Base-by-base conservation (phyloP, 2,329 filamentous ascomycete genomes). In the Domatiomyces catenatus region DNA sequence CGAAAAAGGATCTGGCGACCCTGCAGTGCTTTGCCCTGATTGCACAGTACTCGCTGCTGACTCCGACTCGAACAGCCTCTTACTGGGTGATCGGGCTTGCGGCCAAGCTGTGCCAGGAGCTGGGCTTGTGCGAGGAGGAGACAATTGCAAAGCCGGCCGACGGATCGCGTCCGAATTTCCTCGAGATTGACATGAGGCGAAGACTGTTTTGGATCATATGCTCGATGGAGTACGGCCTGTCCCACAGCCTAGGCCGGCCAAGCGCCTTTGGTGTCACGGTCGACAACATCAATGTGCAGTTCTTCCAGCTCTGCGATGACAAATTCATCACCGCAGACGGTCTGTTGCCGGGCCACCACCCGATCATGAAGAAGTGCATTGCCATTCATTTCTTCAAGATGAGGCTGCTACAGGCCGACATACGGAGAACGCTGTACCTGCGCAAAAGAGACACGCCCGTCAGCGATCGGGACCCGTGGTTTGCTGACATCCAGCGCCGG, bases 311-410 rank as follows among this genome's bases (percentile, higher is more conserved):
- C 1, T 82, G 87, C 39, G 83, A 87, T 59, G 92, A 98, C 66
- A 75, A 81, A 48, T 83, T 83, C 64, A 95, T 98, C 58, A 89
- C 83, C 1, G 72, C 78, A 1, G 73, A 82, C 32, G 89, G 87
- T 2, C 83, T 95, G 51, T 70, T 80, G 19, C 75, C 81, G 0
- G 74, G 71, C 8, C 84, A 82, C 1, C 83, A 82, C 4, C 74
- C 78, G 1, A 86, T 85, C 39, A 75, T 89, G 58, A 86, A 85
- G 62, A 98, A 98, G 65, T 79, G 86, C 60, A 81, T 94, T 22
- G 83, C 87, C 2, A 88, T 95, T 54, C 90, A 98, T 64, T 92
- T 94, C 60, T 88, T 88, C 71, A 90, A 86, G 63, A 93, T 95
- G 86, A 77, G 87, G 50, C 67, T 93, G 52, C 71, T 89, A 10